Evolutionary conservation across 805 yeast species (phyloP), one percentile per base, ranked within the genome.

Genomic region (Dipodascopsis tothii): DNA sequence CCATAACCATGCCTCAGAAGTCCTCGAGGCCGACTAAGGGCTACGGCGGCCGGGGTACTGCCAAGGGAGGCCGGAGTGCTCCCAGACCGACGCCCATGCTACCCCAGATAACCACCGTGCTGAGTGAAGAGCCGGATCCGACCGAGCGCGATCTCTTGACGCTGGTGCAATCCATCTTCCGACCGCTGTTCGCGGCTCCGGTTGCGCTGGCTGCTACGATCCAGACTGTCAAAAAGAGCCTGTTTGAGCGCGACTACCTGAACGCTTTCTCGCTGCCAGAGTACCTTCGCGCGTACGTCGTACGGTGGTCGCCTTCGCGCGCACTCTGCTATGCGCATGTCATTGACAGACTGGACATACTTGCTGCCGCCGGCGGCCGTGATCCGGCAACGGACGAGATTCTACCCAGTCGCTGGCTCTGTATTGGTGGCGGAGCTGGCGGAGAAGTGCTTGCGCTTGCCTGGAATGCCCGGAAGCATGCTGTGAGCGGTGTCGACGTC

Each of bases 361-460:
- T 25, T 14, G 14, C 30, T 14, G 11, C 9, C 9, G 11, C 9
- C 9, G 9, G 11, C 9, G 11, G 17, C n/a, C n/a, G n/a, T n/a
- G n/a, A n/a, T n/a, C n/a, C 7, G 19, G 38, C 35, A 18, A 11
- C 9, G 16, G 27, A 7, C 18, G 19, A 9, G 20, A 44, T 41
- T 18, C n/a, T n/a, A n/a, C n/a, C n/a, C n/a, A n/a, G n/a, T n/a
- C 35, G 69, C 4, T 74, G 80, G 0, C 60, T 85, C 28, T 75
- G 81, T 54, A 70, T 87, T 30, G 96, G 95, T 17, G 95, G 94
- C 20, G 96, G 96, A 28, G 95, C 95, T 0, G 84, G 90, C 3
- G 84, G 86, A 2, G 96, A 86, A 59, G 62, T 85, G 20, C 74
- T 75, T 5, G 84, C 76, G 0, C 57, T 84, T 35, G 75, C 77